Conservation (phyloP, 2,329 filamentous ascomycete species). For the Colletotrichum melonis region DNA sequence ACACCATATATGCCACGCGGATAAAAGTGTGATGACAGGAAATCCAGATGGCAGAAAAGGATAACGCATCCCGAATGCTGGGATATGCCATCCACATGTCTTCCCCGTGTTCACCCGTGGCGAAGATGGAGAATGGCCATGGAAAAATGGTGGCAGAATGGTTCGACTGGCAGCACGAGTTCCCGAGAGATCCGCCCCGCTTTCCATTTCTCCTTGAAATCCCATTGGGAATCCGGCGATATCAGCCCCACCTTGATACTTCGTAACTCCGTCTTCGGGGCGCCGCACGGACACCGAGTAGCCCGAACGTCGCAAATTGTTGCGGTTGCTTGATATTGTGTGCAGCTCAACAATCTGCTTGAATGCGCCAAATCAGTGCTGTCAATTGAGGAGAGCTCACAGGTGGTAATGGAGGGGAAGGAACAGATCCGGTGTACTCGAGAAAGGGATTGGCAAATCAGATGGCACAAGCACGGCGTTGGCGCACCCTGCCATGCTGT, state of each 20-base stretch:
- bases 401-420: background rate
- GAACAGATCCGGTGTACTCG: background rate
- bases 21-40: background rate
- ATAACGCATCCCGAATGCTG: background rate
- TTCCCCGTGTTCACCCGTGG: background rate
- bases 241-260: background rate
- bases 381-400: background rate
- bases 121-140: background rate
- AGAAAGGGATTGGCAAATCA: slow-evolving; percentile 1
- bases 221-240: background rate
- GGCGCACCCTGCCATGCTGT: background rate
- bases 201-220: background rate
- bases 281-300: background rate
- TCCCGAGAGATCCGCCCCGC: background rate
- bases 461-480: background rate
- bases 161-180: slow-evolving; percentile 9
- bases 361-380: background rate
- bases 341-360: background rate
- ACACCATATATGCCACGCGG: background rate
- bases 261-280: slow-evolving; percentile 8
- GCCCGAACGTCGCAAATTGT: background rate
- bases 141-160: background rate
- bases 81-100: background rate
- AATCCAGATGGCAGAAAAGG: slow-evolving; percentile 13
- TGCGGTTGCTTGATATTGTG: too few relatives aligned